Conservation (phyloP, 345 rosid species). For the Murraya koenigii region DNA sequence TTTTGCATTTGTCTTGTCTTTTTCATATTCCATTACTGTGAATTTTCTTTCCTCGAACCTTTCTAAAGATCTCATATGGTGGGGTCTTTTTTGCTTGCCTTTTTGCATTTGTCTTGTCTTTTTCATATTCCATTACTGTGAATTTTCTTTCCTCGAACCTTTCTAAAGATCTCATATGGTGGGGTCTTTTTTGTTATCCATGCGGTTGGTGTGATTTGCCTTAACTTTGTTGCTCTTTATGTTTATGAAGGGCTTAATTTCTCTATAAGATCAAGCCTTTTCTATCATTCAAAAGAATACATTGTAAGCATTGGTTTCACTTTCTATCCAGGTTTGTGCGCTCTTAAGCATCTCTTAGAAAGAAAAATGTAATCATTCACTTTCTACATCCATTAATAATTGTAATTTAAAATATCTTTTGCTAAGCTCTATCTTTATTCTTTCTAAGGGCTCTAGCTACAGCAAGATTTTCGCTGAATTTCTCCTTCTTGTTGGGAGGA, state of each 20-base stretch:
- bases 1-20: background rate
- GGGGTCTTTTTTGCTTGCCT: slow-evolving; percentile 1
- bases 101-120: background rate
- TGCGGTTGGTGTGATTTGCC: background rate
- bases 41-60: background rate
- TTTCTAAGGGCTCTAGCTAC: background rate
- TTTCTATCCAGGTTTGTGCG: background rate
- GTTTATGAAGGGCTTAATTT: too few relatives aligned
- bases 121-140: slow-evolving; percentile 3
- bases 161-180: background rate
- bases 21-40: slow-evolving; percentile 3
- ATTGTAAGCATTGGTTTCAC: background rate
- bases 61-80: background rate
- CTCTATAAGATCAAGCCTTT: background rate
- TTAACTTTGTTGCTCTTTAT: background rate
- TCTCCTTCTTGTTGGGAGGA: background rate
- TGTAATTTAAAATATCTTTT: too few relatives aligned
- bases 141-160: background rate
- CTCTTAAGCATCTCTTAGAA: background rate
- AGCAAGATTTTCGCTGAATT: background rate
- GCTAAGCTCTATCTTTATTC: background rate
- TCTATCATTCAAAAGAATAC: background rate
- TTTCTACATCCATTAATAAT: too few relatives aligned
- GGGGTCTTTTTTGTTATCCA: background rate
- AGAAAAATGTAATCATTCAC: too few relatives aligned